Evolutionary conservation across 2,329 filamentous ascomycete species (phyloP), one percentile per base, ranked within the genome.

Genomic region (Alternaria rosae): DNA sequence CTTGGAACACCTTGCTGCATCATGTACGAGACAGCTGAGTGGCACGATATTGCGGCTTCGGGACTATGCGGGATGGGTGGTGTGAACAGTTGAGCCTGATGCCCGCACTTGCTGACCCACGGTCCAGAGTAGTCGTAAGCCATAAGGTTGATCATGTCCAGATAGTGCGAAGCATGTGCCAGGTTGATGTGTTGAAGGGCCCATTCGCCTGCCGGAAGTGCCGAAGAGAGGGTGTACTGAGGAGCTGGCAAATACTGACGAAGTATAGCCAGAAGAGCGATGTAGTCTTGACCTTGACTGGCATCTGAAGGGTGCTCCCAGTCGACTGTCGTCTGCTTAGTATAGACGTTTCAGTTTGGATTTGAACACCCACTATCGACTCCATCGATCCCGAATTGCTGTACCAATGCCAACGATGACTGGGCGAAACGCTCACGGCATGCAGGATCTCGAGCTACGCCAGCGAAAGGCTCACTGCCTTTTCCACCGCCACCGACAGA

Each of bases 61-160:
- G 90, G 85, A 66, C 85, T 86, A 66, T 87, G 85, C 3, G 81
- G 81, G 7, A 74, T 65, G 56, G 78, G 82, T 59, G 88, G 85
- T 1, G 88, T 82, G 73, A 89, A 92, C 1, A 95, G 86, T 74
- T 93, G 91, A 5, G 91, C 87, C 57, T 94, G 92, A 76, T 94
- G 91, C 7, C 91, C 92, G 47, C 87, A 87, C 59, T 85, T 85
- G 28, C 82, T 76, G 1, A 86, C 87, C 91, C 91, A 94, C 4
- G 87, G 83, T 1, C 92, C 91, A 25, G 86, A 88, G 73, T 94
- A 92, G 77, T 95, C 92, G 78, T 93, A 95, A 2, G 91, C 87
- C 86, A 91, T 92, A 35, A 95, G 81, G 76, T 94, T 94, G 76
- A 95, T 81, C 65, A 89, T 85, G 77, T 94, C 91, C 35, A 95